Conservation (phyloP, 495 filamentous ascomycete genomes). For the Annulohypoxylon stygium region DNA sequence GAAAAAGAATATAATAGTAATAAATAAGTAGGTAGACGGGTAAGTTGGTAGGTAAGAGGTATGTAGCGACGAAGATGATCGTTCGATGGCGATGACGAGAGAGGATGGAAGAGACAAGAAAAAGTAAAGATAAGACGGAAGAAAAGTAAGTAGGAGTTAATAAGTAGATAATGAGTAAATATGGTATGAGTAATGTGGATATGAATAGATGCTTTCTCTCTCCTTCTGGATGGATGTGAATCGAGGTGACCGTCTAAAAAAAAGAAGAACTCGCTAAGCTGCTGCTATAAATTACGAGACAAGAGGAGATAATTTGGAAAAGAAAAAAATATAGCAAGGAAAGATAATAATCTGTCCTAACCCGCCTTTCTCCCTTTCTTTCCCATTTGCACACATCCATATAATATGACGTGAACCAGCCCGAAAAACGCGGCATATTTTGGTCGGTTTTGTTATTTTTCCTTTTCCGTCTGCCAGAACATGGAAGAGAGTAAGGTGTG, state of each 20-base stretch:
- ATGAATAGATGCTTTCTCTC: slow-evolving; percentile 37
- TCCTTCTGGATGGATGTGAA: slow-evolving; percentile 45
- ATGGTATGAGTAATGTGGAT: slow-evolving; percentile 15
- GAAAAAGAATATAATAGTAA: slow-evolving; percentile 8
- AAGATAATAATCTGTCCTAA: slow-evolving; percentile 19
- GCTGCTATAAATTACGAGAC: slow-evolving; percentile 44
- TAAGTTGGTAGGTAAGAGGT: not conserved
- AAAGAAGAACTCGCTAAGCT: slow-evolving; percentile 15
- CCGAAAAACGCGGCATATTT: slow-evolving; percentile 8
- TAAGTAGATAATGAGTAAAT: slow-evolving; percentile 11
- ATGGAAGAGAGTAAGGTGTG: slow-evolving; percentile 8
- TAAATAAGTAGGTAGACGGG: not conserved
- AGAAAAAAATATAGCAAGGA: slow-evolving; percentile 16
- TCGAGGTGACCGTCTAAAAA: slow-evolving; percentile 47
- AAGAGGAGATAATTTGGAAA: slow-evolving; percentile 13
- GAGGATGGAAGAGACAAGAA: not conserved
- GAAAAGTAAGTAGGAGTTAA: slow-evolving; percentile 5
- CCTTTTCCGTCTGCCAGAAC: slow-evolving; percentile 22
- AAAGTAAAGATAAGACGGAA: slow-evolving; percentile 6
- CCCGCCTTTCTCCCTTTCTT: slow-evolving; percentile 10
- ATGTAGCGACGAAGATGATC: not conserved
- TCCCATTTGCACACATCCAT: not conserved
- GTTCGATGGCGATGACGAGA: not conserved
- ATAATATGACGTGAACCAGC: slow-evolving; percentile 5
- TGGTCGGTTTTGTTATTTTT: not conserved